These are phyloP conservation scores for Trichoderma brevicompactum DNA, from an alignment of 2,329 filamentous ascomycete species.

Conservation along the genomic window DNA sequence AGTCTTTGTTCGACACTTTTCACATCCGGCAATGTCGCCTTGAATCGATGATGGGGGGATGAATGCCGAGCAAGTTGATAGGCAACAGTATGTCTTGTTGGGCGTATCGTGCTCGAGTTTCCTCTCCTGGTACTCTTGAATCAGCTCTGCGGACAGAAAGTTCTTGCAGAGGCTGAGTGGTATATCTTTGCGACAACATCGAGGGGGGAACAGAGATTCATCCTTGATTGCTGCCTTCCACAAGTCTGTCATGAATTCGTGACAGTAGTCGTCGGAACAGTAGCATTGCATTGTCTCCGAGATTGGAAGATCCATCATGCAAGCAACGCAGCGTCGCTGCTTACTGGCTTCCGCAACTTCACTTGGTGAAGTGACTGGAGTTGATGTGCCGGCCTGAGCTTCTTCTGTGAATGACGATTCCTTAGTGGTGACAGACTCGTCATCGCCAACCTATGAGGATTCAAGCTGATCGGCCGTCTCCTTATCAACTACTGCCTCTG, in stretches of 20 bases:
- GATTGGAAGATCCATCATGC: background rate
- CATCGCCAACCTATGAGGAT: too few relatives aligned
- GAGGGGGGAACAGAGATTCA: constrained; percentile 57
- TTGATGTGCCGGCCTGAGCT: background rate
- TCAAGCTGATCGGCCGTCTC: too few relatives aligned
- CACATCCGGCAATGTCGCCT: constrained; percentile 46
- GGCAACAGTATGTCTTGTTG: constrained; percentile 57
- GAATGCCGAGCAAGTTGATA: constrained; percentile 50
- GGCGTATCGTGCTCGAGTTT: constrained; percentile 53
- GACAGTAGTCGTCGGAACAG: constrained; percentile 58
- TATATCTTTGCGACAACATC: constrained; percentile 54
- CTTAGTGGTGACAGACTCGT: too few relatives aligned
- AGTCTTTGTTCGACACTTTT: constrained; percentile 48
- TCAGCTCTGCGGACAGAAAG: constrained; percentile 44
- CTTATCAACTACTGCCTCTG: too few relatives aligned
- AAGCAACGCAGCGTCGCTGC: background rate
- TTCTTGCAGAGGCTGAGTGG: constrained; percentile 38
- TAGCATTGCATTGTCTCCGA: constrained; percentile 29
- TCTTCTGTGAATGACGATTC: too few relatives aligned
- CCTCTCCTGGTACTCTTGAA: constrained; percentile 48
- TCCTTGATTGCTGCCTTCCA: constrained; percentile 51
- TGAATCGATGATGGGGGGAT: constrained; percentile 43
- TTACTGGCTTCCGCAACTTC: too few relatives aligned
- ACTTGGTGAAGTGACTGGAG: background rate
- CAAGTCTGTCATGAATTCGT: constrained; percentile 48